Base-by-base conservation (phyloP, 2,329 filamentous ascomycete genomes). In the Bipolaris bicolor region DNA sequence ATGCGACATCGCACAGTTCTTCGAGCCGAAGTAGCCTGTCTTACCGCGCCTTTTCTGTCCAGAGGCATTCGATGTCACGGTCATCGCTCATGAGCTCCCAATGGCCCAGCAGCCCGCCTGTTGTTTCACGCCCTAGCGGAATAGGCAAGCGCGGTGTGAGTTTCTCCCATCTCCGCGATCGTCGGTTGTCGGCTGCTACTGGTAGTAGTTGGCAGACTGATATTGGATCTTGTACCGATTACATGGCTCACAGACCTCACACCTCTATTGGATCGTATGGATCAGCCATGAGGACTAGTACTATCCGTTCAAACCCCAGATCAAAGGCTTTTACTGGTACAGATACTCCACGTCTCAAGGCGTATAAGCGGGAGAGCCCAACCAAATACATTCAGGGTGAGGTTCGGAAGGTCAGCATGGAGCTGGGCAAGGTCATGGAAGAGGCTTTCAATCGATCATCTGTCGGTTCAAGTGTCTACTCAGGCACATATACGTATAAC, bases 361-460 rank as follows among this genome's bases (percentile, higher is more conserved):
- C 72, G 7, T 71, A 75, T 47, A 83, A 73, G 61, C 77, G 59
- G 62, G 78, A 71, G 72, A 81, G 72, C 43, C 80, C 80, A 1
- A 81, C 78, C 52, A 80, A 83, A 37, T 79, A 81, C 46, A 88
- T 87, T 76, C 88, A 86, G 65, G 91, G 92, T 57, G 93, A 97
- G 72, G 85, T 95, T 52, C 84, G 91, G 6, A 89, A 94, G 66
- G 89, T 96, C 55, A 96, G 92, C 66, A 86, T 86, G 67, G 92
- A 92, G 67, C 88, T 97, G 60, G 91, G 92, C 48, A 91, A 92
- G 75, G 91, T 95, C 57, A 96, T 93, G 70, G 93, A 98, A 70
- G 91, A 95, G 69, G 93, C 93, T 1, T 97, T 98, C 79, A 93
- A 91, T 70, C 87, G 89, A 65, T 83, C 79, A 52, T 88, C 82